A percentile compares a stretch with the other conserved stretches of the same genome.
These are phyloP conservation scores for Geotrichum bryndzae DNA, from an alignment of 1,139 yeast genomes.

Conservation along the genomic window DNA sequence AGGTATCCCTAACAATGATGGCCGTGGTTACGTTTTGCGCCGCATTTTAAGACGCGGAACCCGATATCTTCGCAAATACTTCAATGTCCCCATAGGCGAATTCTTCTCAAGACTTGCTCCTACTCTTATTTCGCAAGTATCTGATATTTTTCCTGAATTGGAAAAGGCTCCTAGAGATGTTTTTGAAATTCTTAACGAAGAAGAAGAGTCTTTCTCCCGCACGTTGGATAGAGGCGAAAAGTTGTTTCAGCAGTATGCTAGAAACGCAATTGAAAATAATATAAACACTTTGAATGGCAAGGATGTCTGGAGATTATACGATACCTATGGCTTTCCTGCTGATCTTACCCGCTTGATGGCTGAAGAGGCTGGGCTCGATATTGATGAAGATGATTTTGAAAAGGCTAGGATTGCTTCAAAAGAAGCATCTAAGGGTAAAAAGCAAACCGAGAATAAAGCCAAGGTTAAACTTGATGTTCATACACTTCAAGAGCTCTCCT, in stretches of 20 bases:
- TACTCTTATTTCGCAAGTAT: conserved; percentile 82
- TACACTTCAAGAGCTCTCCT: conserved; percentile 52
- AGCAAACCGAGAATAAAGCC: conserved; percentile 50
- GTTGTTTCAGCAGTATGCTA: conserved; percentile 87
- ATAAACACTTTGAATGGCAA: conserved; percentile 78
- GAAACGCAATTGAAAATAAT: conserved; percentile 68
- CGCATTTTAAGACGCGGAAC: conserved; percentile 97
- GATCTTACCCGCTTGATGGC: conserved; percentile 98
- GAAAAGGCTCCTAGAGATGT: conserved; percentile 63
- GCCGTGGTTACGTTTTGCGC: conserved; percentile 96
- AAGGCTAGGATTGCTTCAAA: conserved; percentile 80
- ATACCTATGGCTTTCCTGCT: conserved; percentile 99
- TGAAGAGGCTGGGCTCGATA: conserved; percentile 91
- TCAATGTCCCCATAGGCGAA: conserved; percentile 90
- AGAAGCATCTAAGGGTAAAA: conserved; percentile 92
- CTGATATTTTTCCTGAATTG: conserved; percentile 87
- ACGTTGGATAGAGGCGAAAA: conserved; percentile 98
- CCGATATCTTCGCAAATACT: conserved; percentile 91
- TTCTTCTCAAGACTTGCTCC: conserved; percentile 82
- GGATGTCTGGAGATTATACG: conserved; percentile 97
- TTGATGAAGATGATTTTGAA: conserved; percentile 88
- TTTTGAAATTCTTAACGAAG: conserved; percentile 89
- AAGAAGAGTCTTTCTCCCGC: conserved; percentile 88
- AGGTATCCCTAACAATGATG: conserved; percentile 98
- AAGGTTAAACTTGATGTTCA: conserved; percentile 83